phyloP scores from a whole-genome alignment of 1,284 basidiomycete species.

The Melampsora larici-populina region DNA sequence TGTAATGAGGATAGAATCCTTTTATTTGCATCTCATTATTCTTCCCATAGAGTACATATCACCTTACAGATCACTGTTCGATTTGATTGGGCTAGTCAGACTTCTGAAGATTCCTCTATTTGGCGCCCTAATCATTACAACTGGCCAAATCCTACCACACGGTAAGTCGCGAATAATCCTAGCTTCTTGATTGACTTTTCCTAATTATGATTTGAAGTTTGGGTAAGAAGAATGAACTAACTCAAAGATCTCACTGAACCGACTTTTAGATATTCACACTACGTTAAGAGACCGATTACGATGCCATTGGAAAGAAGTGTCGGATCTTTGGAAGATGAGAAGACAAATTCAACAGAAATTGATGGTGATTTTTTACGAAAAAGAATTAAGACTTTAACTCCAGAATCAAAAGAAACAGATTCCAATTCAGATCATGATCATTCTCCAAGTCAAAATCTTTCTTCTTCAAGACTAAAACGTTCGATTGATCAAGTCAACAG shows the following conservation, averaged over 20 bases:
- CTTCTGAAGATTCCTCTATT: not conserved
- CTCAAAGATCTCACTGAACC: not conserved
- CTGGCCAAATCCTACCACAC: slow-evolving; percentile 2
- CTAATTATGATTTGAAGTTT: too few relatives aligned
- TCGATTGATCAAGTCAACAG: not conserved
- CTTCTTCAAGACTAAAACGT: not conserved
- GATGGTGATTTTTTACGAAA: too few relatives aligned
- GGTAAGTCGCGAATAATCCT: not conserved
- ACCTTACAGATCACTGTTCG: not conserved
- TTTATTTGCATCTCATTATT: not conserved
- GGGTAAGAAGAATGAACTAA: not conserved
- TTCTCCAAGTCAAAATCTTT: too few relatives aligned
- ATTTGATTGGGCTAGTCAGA: not conserved
- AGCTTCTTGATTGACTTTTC: not conserved
- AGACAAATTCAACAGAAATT: too few relatives aligned
- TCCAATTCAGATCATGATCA: too few relatives aligned
- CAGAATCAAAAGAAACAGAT: too few relatives aligned
- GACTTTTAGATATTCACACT: not conserved
- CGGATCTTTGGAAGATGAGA: too few relatives aligned
- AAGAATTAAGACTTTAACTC: too few relatives aligned
- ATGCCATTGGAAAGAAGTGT: not conserved
- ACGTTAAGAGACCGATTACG: not conserved
- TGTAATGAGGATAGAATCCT: not conserved
- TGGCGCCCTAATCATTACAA: not conserved
- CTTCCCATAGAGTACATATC: not conserved